These are phyloP conservation scores for Gentiana dahurica DNA, from an alignment of 257 asterid genomes.

Conservation along the genomic window DNA sequence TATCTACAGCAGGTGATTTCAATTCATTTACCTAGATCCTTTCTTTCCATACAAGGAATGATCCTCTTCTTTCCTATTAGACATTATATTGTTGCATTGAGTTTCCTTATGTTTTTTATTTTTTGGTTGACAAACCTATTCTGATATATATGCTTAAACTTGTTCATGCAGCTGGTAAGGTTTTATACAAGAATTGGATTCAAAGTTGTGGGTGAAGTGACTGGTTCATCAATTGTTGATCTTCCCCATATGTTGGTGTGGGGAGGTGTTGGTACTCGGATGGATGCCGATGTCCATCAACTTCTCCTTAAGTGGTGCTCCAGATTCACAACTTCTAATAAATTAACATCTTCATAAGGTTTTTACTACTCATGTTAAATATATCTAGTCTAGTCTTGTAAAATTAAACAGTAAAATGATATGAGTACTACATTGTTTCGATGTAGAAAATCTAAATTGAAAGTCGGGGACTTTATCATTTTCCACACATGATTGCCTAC, in stretches of 20 bases:
- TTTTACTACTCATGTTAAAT: too few relatives aligned
- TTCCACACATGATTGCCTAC: too few relatives aligned
- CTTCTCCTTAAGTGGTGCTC: conserved; percentile 83
- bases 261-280: conserved; percentile 97
- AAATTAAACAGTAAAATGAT: too few relatives aligned
- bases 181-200: conserved; percentile 86
- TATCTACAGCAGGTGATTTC: too few relatives aligned
- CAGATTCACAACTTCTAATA: conserved; percentile 37
- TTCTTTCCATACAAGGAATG: neutral
- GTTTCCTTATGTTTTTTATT: too few relatives aligned
- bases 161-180: conserved; percentile 56
- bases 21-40: neutral
- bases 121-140: too few relatives aligned
- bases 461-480: too few relatives aligned
- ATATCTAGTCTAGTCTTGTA: too few relatives aligned
- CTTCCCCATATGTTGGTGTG: conserved; percentile 66
- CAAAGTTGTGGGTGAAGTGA: conserved; percentile 54
- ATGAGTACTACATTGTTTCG: too few relatives aligned
- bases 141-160: neutral
- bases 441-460: too few relatives aligned
- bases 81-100: too few relatives aligned
- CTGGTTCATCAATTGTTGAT: conserved; percentile 64
- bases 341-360: neutral
- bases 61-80: neutral
- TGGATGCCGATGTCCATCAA: conserved; percentile 61